Evolutionary conservation across 225 moss, liverwort and hornwort genomes (phyloP), one percentile per base, ranked within the genome.

Genomic region (Physcomitrium patens): DNA sequence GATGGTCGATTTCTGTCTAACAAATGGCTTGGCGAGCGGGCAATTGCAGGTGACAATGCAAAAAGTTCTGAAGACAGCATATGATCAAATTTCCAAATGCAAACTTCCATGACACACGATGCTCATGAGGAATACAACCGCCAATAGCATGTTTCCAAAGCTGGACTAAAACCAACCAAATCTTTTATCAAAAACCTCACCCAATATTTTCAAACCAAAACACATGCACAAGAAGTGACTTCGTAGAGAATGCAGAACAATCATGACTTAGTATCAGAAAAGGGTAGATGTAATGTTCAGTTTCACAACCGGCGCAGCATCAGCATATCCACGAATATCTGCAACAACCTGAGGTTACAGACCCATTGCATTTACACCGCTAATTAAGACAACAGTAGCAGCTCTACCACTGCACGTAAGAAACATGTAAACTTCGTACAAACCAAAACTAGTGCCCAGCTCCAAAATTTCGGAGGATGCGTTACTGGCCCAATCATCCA

Each of bases 401-500:
- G 97, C 95, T 65, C 97, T 95, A 84, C 95, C 97, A 86, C 97
- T 95, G 83, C 73, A 78, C n/a, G 50, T 55, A 67, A 47, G 13
- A 78, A 80, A 58, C 47, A 80, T 69, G 53, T 48, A 18, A 51
- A 43, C 20, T 66, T 60, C 26, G 69, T n/a, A 58, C 24, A 27
- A 67, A 67, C 23, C 22, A 52, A 17, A 61, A 41, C 51, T 42
- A 18, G 24, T 24, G 19, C 8, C 31, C 15, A 60, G 41, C 22
- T 54, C 48, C 17, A 14, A 46, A 5, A 15, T 44, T 24, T 24
- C 24, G 58, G 42, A 28, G 2, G 75, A 77, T n/a, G 52, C 68
- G 77, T 69, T 82, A 97, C 94, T 60, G 97, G 97, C 27, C 82
- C 87, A 60, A 99, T 89, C 76, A 95, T 95, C 93, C 93, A 94